phyloP scores from a whole-genome alignment of 495 filamentous ascomycete genomes.

The Usnea hakonensis region DNA sequence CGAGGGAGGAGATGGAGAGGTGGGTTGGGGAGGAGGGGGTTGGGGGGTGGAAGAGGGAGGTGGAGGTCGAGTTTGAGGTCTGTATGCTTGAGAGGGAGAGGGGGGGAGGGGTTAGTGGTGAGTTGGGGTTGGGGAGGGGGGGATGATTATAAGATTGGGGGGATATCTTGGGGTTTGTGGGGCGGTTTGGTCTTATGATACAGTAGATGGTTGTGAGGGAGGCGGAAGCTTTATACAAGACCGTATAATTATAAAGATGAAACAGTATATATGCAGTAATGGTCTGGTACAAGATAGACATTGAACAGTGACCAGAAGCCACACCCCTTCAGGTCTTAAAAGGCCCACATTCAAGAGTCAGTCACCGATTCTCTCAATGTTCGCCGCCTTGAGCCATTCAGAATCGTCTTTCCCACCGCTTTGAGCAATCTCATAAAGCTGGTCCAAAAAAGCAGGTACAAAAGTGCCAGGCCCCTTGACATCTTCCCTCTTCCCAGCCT shows the following conservation, averaged over 20 bases:
- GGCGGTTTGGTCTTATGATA: too few relatives aligned
- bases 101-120: not conserved
- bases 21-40: slow-evolving; percentile 25
- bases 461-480: slow-evolving; percentile 82
- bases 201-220: not conserved
- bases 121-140: not conserved
- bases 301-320: not conserved
- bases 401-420: slow-evolving; percentile 41
- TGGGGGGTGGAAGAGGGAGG: slow-evolving; percentile 22
- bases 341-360: not conserved
- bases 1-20: slow-evolving; percentile 20
- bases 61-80: slow-evolving; percentile 22
- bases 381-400: slow-evolving; percentile 50
- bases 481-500: slow-evolving; percentile 51
- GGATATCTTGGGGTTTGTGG: too few relatives aligned
- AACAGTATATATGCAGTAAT: not conserved
- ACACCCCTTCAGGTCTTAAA: not conserved
- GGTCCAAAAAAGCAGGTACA: slow-evolving; percentile 78
- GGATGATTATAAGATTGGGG: not conserved
- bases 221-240: not conserved
- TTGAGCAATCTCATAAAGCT: slow-evolving; percentile 46
- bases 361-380: slow-evolving; percentile 33
- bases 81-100: slow-evolving; percentile 22
- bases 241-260: not conserved
- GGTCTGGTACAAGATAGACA: not conserved